Conservation (phyloP, 2,329 filamentous ascomycete species). For the Aspergillus jensenii region DNA sequence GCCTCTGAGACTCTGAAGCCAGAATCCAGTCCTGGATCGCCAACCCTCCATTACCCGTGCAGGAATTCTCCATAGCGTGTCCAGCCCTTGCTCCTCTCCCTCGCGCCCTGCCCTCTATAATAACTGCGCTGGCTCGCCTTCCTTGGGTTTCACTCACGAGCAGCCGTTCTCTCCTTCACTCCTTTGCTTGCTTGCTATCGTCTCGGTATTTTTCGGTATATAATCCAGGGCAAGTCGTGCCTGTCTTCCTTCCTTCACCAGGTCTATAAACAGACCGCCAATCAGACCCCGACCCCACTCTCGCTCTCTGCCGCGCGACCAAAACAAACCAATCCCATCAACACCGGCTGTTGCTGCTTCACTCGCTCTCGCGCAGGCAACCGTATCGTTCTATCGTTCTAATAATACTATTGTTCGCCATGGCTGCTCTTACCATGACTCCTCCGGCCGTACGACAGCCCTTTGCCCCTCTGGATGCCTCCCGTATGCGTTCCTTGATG, state of each 20-base stretch:
- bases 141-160: not conserved
- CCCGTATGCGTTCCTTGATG: conserved; percentile 32
- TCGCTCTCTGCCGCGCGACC: conserved; percentile 25
- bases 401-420: conserved; percentile 14
- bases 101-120: conserved; percentile 10
- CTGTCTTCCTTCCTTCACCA: conserved; percentile 6
- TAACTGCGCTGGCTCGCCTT: conserved; percentile 11
- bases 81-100: conserved; percentile 8
- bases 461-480: conserved; percentile 35
- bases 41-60: conserved; percentile 3
- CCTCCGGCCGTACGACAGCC: conserved; percentile 33
- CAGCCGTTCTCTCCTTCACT: conserved; percentile 5
- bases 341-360: not conserved
- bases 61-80: conserved; percentile 14
- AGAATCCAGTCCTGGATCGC: not conserved
- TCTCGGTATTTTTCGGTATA: not conserved
- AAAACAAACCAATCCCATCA: conserved; percentile 18
- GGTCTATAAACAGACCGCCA: conserved; percentile 19
- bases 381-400: not conserved
- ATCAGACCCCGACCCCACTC: conserved; percentile 11
- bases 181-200: not conserved
- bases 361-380: not conserved
- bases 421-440: conserved; percentile 38
- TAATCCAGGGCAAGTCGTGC: not conserved
- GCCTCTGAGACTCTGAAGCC: not conserved